Conservation (phyloP, 75 land plant genomes). For the Selaginella moellendorffii region DNA sequence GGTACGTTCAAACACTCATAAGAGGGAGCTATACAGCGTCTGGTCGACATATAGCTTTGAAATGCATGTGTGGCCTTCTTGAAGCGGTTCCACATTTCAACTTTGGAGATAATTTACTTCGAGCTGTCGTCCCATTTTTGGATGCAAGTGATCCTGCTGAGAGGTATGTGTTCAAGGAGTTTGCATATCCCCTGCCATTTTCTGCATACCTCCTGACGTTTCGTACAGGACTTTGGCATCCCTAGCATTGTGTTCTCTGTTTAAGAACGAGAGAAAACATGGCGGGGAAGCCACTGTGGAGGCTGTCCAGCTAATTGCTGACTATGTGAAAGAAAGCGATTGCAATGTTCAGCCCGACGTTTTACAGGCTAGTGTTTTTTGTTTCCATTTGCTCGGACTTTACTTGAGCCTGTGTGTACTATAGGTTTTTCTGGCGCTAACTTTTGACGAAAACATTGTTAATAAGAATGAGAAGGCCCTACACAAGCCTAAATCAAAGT, state of each 20-base stretch:
- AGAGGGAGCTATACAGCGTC: constrained; percentile 30
- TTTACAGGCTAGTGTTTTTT: constrained; percentile 35
- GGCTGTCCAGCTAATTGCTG: constrained; percentile 81
- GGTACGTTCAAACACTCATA: constrained; percentile 53
- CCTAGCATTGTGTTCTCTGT: constrained; percentile 53
- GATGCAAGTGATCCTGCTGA: constrained; percentile 10
- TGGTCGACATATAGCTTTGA: constrained; percentile 39
- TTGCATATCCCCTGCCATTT: too few relatives aligned
- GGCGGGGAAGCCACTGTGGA: constrained; percentile 90
- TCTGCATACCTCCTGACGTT: too few relatives aligned
- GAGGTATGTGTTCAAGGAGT: background rate
- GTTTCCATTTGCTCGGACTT: background rate
- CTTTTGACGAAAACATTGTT: constrained; percentile 75
- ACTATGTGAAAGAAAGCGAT: constrained; percentile 49
- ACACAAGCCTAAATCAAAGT: constrained; percentile 23
- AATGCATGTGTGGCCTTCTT: constrained; percentile 69
- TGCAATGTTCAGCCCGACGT: constrained; percentile 72
- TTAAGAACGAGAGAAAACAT: constrained; percentile 78
- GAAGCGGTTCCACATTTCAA: constrained; percentile 92
- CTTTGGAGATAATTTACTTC: constrained; percentile 60
- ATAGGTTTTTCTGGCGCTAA: constrained; percentile 59
- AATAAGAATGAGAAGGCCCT: constrained; percentile 22
- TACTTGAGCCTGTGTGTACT: background rate
- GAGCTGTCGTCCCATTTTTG: constrained; percentile 44
- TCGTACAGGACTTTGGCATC: constrained; percentile 58